Evolutionary conservation across 352 stramenopile genomes (phyloP), one percentile per base, ranked within the genome.

Genomic region (Globisporangium cystogenes): DNA sequence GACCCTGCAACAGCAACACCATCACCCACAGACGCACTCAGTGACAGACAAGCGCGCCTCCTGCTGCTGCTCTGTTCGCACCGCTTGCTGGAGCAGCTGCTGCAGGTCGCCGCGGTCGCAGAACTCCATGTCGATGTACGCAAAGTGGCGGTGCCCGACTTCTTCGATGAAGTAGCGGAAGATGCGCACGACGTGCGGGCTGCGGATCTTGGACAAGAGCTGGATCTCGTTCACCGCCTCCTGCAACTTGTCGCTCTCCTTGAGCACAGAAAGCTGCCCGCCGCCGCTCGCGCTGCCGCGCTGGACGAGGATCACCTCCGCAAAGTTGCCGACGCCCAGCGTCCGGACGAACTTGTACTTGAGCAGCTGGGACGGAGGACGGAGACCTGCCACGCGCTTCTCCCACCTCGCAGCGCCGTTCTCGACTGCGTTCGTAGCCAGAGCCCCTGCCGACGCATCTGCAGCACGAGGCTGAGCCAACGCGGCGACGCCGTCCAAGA

Each of bases 41-140:
- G 0, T 11, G 39, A 11, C 14, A 44, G 7, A 21, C 20, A 1
- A 6, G 11, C 7, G 7, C 7, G 2, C 39, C 6, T 21, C 14
- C 37, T 2, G 26, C 15, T 24, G 4, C 12, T 12, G n/a, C 12
- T 1, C 14, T 8, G 1, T 4, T 3, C 46, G 23, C 41, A 75
- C 69, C 67, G 74, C 59, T 27, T 55, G 50, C 41, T 69, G 51
- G 18, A 88, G 60, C 45, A 66, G 57, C 50, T 69, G 46, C 46
- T 57, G 39, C 40, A 89, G 55, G 51, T 89, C 77, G 5, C 82
- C 80, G 21, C 62, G 51, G 47, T 87, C 78, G 51, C 82, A 93
- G 39, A 73, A 90, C 60, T 93, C 82, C 73, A 91, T 88, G 54
- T 87, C 78, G 36, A 93, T 87, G 72, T 91, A 93, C 18, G 75